A percentile compares a stretch with the other conserved stretches of the same genome.
Conservation (phyloP, 176 grass and related monocot species). For the Oryza officinalis region DNA sequence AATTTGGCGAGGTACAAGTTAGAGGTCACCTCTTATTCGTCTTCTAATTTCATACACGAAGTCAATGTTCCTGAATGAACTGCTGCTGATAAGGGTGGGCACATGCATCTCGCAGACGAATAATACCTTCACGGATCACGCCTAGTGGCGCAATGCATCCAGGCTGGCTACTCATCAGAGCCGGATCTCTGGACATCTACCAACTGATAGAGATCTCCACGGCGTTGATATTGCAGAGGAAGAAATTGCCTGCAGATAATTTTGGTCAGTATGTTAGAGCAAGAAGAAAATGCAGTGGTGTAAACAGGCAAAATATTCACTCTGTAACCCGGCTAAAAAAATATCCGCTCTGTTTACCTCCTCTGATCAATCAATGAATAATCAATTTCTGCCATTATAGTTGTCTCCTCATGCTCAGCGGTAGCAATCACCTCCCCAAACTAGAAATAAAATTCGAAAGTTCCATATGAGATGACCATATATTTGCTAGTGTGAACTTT, state of each 20-base stretch:
- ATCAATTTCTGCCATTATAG: conserved; percentile 74
- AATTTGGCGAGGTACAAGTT: conserved; percentile 15
- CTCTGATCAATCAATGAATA: conserved; percentile 87
- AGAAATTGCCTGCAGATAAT: conserved; percentile 60
- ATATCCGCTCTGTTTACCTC: conserved; percentile 42
- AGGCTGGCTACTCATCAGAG: conserved; percentile 40
- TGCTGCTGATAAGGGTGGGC: not conserved
- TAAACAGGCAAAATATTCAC: not conserved
- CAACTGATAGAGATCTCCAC: conserved; percentile 85
- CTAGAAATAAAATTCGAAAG: conserved; percentile 43
- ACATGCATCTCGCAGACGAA: not conserved
- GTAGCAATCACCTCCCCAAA: conserved; percentile 96
- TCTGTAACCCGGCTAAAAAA: not conserved
- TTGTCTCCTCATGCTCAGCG: conserved; percentile 71
- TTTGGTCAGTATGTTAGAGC: not conserved
- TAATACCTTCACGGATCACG: not conserved
- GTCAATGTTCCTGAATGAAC: not conserved
- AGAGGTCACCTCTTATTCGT: conserved; percentile 11
- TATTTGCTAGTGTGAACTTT: not conserved
- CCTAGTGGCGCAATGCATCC: not conserved
- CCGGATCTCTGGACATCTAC: conserved; percentile 72
- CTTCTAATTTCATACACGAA: not conserved
- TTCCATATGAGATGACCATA: not conserved
- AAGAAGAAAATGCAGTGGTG: not conserved
- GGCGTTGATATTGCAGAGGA: conserved; percentile 62